Evolutionary conservation across 78 protist species (phyloP), one percentile per base, ranked within the genome.

Genomic region (Planoprotostelium fungivorum): DNA sequence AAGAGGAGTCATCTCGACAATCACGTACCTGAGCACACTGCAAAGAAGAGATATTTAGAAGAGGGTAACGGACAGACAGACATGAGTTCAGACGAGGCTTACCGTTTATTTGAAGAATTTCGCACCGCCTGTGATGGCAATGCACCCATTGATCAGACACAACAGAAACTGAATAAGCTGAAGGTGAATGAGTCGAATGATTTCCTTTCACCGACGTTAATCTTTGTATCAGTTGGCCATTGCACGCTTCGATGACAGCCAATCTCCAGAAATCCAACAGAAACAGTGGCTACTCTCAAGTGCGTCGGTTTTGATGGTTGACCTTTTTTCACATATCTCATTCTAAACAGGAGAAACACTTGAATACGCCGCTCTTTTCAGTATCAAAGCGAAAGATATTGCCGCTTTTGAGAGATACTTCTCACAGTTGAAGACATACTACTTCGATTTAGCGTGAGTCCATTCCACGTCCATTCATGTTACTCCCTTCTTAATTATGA

Each of bases 361-460:
- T 35, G 94, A 92, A 89, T 35, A 34, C 34, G 87, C 88, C 84
- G 88, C 94, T 87, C 37, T 92, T 28, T 92, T 87, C 88, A 89
- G 86, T 38, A 89, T 92, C 28, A 88, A 92, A 37, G 1, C 39
- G 38, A 89, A 83, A 38, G 94, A 92, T 89, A 89, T 89, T n/a
- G 88, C 83, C 1, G 90, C 91, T 87, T 92, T 92, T 86, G 94
- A 88, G 29, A 88, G 94, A 92, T 85, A 37, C 37, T 92, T 38
- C 37, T 36, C 91, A 16, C 94, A 92, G 63, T 89, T 92, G 36
- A 89, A 85, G 39, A 29, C 90, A 35, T 92, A 89, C 84, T 92
- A 92, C 85, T 51, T 87, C 25, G 94, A 92, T 37, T 89, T 51
- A 5, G 5, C 73, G 73, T 51, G 16, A 51, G 73, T 51, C n/a